These are phyloP conservation scores for Takashimella tepidaria DNA, from an alignment of 1,284 basidiomycete genomes.

Conservation along the genomic window DNA sequence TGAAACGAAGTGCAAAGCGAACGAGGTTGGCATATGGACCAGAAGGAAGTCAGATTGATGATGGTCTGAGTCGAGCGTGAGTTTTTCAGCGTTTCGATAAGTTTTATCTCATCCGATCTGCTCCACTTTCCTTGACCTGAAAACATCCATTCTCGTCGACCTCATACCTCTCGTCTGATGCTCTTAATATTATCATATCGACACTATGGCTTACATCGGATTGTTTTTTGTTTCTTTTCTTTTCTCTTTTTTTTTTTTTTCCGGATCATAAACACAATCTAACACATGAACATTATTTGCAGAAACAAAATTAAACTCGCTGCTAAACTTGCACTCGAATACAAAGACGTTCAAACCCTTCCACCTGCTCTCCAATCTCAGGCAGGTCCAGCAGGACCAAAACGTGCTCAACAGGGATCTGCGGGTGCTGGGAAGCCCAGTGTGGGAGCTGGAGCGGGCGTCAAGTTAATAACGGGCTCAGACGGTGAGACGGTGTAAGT, in stretches of 20 bases:
- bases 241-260: no score
- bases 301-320: slow-evolving; percentile 51
- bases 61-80: slow-evolving; percentile 44
- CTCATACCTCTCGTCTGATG: no score
- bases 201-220: neutral
- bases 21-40: slow-evolving; percentile 47
- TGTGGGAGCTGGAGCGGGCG: slow-evolving; percentile 12
- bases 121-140: neutral
- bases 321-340: slow-evolving; percentile 77
- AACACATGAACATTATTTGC: slow-evolving; percentile 3
- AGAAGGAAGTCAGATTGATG: slow-evolving; percentile 36
- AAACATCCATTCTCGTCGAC: neutral
- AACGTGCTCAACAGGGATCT: slow-evolving; percentile 55
- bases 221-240: neutral
- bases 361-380: slow-evolving; percentile 76
- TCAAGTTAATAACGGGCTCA: slow-evolving; percentile 22
- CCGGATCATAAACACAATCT: neutral
- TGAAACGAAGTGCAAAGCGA: slow-evolving; percentile 46
- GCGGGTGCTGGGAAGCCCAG: slow-evolving; percentile 16
- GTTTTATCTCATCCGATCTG: neutral
- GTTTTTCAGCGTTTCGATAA: slow-evolving; percentile 17
- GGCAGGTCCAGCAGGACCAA: slow-evolving; percentile 65
- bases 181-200: no score
- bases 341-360: slow-evolving; percentile 76
- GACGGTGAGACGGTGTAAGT: neutral